A percentile compares a stretch with the other conserved stretches of the same genome.
Conservation (phyloP, 495 filamentous ascomycete genomes). For the Penicilliopsis zonata region DNA sequence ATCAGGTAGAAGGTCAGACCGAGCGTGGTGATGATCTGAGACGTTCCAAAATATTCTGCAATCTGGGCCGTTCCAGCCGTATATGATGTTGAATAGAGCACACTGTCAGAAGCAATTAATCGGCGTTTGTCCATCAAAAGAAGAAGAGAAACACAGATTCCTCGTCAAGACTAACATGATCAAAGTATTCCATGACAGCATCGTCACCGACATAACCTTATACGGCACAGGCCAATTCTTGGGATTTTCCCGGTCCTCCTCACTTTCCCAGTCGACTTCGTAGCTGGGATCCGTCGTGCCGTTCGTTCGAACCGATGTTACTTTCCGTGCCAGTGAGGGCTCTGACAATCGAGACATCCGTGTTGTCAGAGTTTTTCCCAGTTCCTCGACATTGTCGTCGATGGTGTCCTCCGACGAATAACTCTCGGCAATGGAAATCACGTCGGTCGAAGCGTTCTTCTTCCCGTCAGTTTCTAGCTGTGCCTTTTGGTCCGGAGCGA, state of each 20-base stretch:
- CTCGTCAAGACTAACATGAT: slow-evolving; percentile 38
- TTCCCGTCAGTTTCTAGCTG: slow-evolving; percentile 10
- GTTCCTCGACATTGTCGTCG: slow-evolving; percentile 12
- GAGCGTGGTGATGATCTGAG: slow-evolving; percentile 49
- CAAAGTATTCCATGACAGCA: slow-evolving; percentile 62
- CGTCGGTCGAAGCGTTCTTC: slow-evolving; percentile 7
- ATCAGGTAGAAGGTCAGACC: slow-evolving; percentile 64
- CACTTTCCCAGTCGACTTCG: slow-evolving; percentile 62
- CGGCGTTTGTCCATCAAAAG: background rate
- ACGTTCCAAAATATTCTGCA: slow-evolving; percentile 51
- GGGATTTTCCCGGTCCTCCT: slow-evolving; percentile 57
- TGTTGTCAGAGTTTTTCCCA: slow-evolving; percentile 17
- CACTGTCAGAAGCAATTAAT: slow-evolving; percentile 20
- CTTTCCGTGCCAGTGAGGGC: slow-evolving; percentile 19
- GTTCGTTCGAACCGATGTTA: slow-evolving; percentile 45
- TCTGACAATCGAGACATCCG: slow-evolving; percentile 12
- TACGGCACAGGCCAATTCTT: slow-evolving; percentile 63
- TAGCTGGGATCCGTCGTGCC: slow-evolving; percentile 52
- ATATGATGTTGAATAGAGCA: slow-evolving; percentile 81
- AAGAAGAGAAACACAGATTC: background rate
- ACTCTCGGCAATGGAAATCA: slow-evolving; percentile 17
- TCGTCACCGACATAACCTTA: slow-evolving; percentile 46
- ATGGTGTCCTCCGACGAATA: slow-evolving; percentile 20
- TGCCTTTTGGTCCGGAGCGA: slow-evolving; percentile 12
- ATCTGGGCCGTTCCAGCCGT: slow-evolving; percentile 57